Evolutionary conservation across 257 asterid genomes (phyloP).

Genomic region (Lycium ferocissimum): DNA sequence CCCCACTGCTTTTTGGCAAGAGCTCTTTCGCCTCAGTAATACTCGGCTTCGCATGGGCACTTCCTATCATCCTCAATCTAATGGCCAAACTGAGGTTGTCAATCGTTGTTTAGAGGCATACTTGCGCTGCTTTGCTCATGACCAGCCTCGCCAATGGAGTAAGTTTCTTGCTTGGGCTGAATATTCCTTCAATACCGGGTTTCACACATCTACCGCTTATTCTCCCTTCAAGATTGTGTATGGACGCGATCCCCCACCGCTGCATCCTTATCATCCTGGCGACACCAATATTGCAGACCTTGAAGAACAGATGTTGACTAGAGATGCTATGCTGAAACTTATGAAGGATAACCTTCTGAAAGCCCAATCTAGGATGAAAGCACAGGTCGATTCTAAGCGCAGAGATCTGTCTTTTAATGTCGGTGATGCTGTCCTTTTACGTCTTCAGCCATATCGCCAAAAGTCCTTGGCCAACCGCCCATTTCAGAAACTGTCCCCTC

Average conservation of each 20-base stretch:
- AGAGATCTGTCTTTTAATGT: not conserved
- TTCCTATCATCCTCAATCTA: no score
- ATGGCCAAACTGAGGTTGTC: no score
- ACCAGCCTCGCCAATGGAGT: not conserved
- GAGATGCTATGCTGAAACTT: slow-evolving; percentile 27
- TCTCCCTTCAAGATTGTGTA: slow-evolving; percentile 25
- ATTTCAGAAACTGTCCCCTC: not conserved
- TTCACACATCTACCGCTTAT: slow-evolving; percentile 6
- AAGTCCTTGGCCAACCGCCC: not conserved
- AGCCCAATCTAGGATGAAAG: slow-evolving; percentile 25
- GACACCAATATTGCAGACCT: slow-evolving; percentile 16
- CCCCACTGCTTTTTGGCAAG: not conserved
- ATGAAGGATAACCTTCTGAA: slow-evolving; percentile 7
- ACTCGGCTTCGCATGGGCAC: no score
- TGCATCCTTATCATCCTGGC: slow-evolving; percentile 4
- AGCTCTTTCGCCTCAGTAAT: no score
- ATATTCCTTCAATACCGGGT: slow-evolving; percentile 27
- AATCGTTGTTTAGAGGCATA: no score
- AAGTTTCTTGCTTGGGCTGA: slow-evolving; percentile 23
- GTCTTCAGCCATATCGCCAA: slow-evolving; percentile 6
- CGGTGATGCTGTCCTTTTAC: slow-evolving; percentile 19
- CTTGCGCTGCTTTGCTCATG: slow-evolving; percentile 14
- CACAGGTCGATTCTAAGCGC: slow-evolving; percentile 2
- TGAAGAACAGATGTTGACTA: not conserved
- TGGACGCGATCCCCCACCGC: slow-evolving; percentile 14